phyloP scores from a whole-genome alignment of 345 rosid species.

The Sapria himalayana region DNA sequence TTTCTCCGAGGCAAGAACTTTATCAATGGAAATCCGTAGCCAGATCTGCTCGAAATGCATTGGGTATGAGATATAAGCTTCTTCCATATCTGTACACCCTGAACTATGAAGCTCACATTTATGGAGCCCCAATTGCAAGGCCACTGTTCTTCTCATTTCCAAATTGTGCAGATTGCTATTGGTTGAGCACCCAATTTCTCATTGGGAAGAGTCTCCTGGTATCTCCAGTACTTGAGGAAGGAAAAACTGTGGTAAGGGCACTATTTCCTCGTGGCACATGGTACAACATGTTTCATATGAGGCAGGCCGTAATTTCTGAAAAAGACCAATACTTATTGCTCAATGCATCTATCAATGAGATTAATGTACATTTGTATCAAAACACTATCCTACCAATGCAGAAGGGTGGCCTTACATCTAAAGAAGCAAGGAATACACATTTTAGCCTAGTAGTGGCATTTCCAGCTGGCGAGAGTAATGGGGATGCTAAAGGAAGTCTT shows the following conservation, averaged over 20 bases:
- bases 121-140: slow-evolving; percentile 74
- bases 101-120: slow-evolving; percentile 50
- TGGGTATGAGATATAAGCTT: slow-evolving; percentile 81
- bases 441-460: slow-evolving; percentile 50
- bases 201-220: slow-evolving; percentile 73
- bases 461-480: slow-evolving; percentile 45
- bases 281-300: slow-evolving; percentile 72
- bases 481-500: slow-evolving; percentile 51
- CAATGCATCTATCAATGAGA: slow-evolving; percentile 53
- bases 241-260: slow-evolving; percentile 45
- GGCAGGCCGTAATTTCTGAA: slow-evolving; percentile 26
- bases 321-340: slow-evolving; percentile 36
- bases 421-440: slow-evolving; percentile 73
- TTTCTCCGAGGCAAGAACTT: slow-evolving; percentile 92
- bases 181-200: slow-evolving; percentile 76
- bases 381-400: slow-evolving; percentile 78
- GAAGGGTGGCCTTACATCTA: slow-evolving; percentile 67
- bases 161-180: slow-evolving; percentile 33
- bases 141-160: slow-evolving; percentile 98
- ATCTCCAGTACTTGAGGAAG: slow-evolving; percentile 78
- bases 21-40: slow-evolving; percentile 85
- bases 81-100: slow-evolving; percentile 78
- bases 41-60: slow-evolving; percentile 70
- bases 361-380: slow-evolving; percentile 73
- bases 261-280: slow-evolving; percentile 83